Base-by-base conservation (phyloP, 768 basidiomycete genomes). In the Auriscalpium orientale region DNA sequence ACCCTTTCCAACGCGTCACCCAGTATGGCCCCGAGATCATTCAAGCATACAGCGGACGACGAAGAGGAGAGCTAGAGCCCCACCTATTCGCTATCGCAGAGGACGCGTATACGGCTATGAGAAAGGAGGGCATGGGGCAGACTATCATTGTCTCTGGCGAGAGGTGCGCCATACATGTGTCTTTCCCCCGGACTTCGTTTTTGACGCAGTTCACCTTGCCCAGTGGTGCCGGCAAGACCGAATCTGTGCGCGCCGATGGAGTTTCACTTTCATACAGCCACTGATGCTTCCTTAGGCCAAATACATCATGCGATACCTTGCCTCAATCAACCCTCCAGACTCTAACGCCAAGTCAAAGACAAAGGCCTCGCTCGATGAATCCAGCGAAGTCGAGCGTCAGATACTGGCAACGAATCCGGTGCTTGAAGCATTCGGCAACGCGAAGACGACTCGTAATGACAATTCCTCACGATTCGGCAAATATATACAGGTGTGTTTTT, bases 391-490 rank as follows among this genome's bases (percentile, higher is more conserved):
- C 61, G 97, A 99, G 69, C 84, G 87, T 49, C 97, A 98, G 71
- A 99, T 99, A 57, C 76, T 99, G 54, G 97, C 97, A 33, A 98
- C 95, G n/a, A 99, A 99, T 70, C 97, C 97, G 21, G 98, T 97
- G 65, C 85, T 99, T 60, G 97, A 99, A 72, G 91, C 97, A 0
- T 98, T 99, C 64, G 97, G 97, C 62, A 99, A 99, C 71, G 97
- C 97, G 21, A 99, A 99, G 74, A 99, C 97, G 35, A 98, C 97
- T 15, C 82, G 97, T 57, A 99, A 99, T 68, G 97, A 99, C 72
- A 99, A 99, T 70, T 97, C 93, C 8, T 99, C 97, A 20, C 85
- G 97, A 56, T 99, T 99, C 70, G 97, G 97, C 59, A 99, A 99
- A 74, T 99, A 99, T 73, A 98, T 99, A 61, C 95, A 99, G 82